Conservation (phyloP, 1,139 yeast species). For the Candida anutae region DNA sequence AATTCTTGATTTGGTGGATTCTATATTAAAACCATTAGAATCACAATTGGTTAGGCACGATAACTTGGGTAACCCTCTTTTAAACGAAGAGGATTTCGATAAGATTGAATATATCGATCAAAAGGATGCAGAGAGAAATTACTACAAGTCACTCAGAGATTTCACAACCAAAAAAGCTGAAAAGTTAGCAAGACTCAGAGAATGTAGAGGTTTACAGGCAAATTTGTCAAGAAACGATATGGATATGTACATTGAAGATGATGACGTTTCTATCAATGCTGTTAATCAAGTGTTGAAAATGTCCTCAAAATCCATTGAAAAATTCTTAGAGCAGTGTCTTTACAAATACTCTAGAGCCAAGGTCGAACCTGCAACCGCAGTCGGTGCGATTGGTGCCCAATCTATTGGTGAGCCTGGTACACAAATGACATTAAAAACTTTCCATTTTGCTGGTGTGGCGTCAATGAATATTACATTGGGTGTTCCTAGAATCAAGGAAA, state of each 20-base stretch:
- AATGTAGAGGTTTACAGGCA: slow-evolving; percentile 37
- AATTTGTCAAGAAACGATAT: slow-evolving; percentile 28
- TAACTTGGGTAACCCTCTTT: slow-evolving; percentile 52
- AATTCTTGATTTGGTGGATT: slow-evolving; percentile 48
- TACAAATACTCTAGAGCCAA: slow-evolving; percentile 80
- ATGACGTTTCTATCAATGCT: slow-evolving; percentile 38
- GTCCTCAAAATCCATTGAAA: slow-evolving; percentile 49
- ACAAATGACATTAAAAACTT: slow-evolving; percentile 96
- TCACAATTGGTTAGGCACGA: slow-evolving; percentile 56
- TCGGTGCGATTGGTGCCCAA: slow-evolving; percentile 98
- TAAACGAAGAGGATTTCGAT: slow-evolving; percentile 30
- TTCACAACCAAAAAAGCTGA: slow-evolving; percentile 53
- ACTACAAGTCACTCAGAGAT: slow-evolving; percentile 65
- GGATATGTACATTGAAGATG: slow-evolving; percentile 34
- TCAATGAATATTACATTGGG: slow-evolving; percentile 98
- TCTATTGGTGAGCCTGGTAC: slow-evolving; percentile 99
- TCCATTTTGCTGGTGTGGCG: slow-evolving; percentile 99
- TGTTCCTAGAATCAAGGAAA: slow-evolving; percentile 98
- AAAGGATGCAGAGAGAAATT: slow-evolving; percentile 77
- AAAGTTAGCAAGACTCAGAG: slow-evolving; percentile 50
- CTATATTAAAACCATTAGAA: slow-evolving; percentile 56
- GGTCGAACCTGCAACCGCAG: slow-evolving; percentile 99
- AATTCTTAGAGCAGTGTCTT: slow-evolving; percentile 70
- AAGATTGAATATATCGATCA: slow-evolving; percentile 66
- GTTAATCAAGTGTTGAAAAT: slow-evolving; percentile 73